Evolutionary conservation across 208 protist species (phyloP), one percentile per base, ranked within the genome.

Genomic region (Acanthamoeba sp.): DNA sequence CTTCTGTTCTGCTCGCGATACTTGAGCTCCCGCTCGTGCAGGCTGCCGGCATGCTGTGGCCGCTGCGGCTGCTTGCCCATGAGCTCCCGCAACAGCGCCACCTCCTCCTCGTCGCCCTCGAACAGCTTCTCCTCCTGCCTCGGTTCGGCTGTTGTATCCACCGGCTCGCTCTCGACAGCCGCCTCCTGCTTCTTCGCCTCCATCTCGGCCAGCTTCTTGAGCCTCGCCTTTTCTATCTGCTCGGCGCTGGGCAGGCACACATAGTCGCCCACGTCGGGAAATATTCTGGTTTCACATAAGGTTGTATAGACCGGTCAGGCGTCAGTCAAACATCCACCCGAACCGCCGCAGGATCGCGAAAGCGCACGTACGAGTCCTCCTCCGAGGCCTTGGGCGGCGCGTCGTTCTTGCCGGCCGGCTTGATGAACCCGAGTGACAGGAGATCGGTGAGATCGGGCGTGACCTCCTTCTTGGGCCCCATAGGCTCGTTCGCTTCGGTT

Each of bases 221-320:
- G 80, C 12, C 48, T 34, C 22, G 80, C 45, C 10, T 34, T 34
- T 36, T 88, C 80, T 32, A 64, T 55, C 32, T 88, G 80, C 32
- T 88, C 80, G 1, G 29, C 34, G 14, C 45, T 16, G 18, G 80
- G 80, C 29, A 64, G 10, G 45, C 80, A 88, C 48, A 88, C 80
- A 27, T 88, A 88, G 50, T 88, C 80, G 29, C 80, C 80, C 80
- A 59, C 50, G 5, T 88, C 80, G 4, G 45, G 45, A 29, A 88
- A 88, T 4, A 88, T 88, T 10, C 80, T 88, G 24, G 16, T 12
- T 7, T 55, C 3, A 27, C 6, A 29, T 18, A 34, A 87, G 29
- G 40, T 12, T 18, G n/a, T 20, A 52, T 18, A 10, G 20, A 52
- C 12, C 48, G 48, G 20, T 52, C n/a, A n/a, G n/a, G n/a, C 48